A percentile compares a stretch with the other conserved stretches of the same genome.
Conservation (phyloP, 208 protist genomes). For the Leishmania major region DNA sequence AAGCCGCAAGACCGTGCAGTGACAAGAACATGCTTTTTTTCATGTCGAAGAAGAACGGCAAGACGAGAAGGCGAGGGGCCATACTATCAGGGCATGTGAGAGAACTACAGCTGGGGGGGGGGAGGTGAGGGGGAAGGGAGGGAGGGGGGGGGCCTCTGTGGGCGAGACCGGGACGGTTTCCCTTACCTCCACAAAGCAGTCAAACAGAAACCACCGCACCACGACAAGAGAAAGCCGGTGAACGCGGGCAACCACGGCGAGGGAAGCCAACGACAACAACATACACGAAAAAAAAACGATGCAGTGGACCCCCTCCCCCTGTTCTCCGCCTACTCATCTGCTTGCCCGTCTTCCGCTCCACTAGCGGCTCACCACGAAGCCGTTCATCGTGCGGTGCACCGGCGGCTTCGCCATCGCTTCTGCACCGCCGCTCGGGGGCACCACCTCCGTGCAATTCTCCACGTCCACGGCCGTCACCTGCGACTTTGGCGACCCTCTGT, state of each 20-base stretch:
- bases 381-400: not conserved
- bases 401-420: not conserved
- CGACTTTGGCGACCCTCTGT: conserved; percentile 75
- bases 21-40: not conserved
- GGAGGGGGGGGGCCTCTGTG: not conserved
- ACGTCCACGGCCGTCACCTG: conserved; percentile 36
- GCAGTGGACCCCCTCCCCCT: not conserved
- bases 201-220: not conserved
- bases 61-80: not conserved
- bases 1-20: not conserved
- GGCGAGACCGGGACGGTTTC: not conserved
- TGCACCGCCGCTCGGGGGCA: not conserved
- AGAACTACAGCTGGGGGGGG: not conserved
- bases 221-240: not conserved
- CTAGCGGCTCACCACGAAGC: conserved; percentile 9
- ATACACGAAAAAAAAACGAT: not conserved
- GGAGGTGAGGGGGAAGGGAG: not conserved
- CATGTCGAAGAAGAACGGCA: not conserved
- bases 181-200: not conserved
- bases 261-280: not conserved
- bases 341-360: not conserved
- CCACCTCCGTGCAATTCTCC: conserved; percentile 9
- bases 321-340: not conserved
- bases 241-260: not conserved
- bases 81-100: not conserved